Evolutionary conservation across 768 basidiomycete species (phyloP), one percentile per base, ranked within the genome.

Genomic region (Pisolithus marmoratus): DNA sequence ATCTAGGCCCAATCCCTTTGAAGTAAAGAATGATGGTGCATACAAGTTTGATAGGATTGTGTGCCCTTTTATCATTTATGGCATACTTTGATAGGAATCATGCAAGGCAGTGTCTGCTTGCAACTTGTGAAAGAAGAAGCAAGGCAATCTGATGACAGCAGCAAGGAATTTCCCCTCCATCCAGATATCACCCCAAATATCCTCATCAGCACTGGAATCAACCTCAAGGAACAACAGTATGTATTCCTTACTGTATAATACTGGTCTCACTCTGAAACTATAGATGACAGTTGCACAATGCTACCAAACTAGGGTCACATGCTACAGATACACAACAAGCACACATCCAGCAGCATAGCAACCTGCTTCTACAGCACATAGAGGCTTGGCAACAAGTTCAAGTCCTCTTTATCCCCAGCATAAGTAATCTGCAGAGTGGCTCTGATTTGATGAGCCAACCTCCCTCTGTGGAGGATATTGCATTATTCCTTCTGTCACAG

Each of bases 1-100:
- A 5, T 41, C 44, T 1, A 46, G 46, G n/a, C 44, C 53, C 1
- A 60, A 60, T 23, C 54, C 48, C 2, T 52, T 59, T 8, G 40
- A 59, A 17, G 17, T 44, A 2, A 51, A 50, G 24, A 49, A 17
- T 40, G 38, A 40, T 8, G 17, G 38, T 40, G 17, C 8, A n/a
- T 19, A 19, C 38, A 17, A 8, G 8, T n/a, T n/a, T n/a, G 3
- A 19, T 8, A 17, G 19, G 5, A 4, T 40, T 40, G 17, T 20
- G 20, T 40, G 17, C 19, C 38, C 38, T n/a, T 40, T 19, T 4
- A 19, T 40, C n/a, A 40, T 19, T 4, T 8, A n/a, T 40, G 17
- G 17, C 8, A 8, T 40, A 40, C 12, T n/a, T 17, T 40, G 14
- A 40, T 8, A 40, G 38, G 17, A 4, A 40, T 40, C 38, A 40